Base-by-base conservation (phyloP, 106 monocot species). In the Iris macrosiphon region DNA sequence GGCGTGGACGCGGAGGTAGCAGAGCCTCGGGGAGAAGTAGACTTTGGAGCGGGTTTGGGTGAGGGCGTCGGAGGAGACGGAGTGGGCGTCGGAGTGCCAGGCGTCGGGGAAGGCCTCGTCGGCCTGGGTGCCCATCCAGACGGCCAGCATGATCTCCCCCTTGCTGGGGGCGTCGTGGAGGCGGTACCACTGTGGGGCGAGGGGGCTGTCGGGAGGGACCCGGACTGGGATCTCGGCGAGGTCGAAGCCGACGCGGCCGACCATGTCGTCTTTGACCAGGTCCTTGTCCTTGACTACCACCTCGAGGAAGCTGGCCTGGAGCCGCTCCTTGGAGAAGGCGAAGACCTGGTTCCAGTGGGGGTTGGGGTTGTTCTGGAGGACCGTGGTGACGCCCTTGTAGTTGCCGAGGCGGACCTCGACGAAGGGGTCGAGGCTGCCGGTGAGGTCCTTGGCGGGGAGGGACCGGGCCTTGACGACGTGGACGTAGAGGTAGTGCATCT, bases 111-210 rank as follows among this genome's bases (percentile, higher is more conserved):
- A 93, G 23, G 88, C 57, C 69, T 93, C 93, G 54, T 93, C 93
- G 20, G 93, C 93, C 60, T 93, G 93, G 4, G 93, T 93, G 10
- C 93, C 93, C 43, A 93, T 45, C 93, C 93, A 93, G 0, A 88
- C 78, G 0, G 83, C 76, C 1, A 93, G 69, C 93, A 93, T 94
- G 37, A 94, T 33, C 75, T 94, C 94, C 1, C 93, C 93, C 0
- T 62, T n/a, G n/a, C n/a, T n/a, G n/a, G n/a, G n/a, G n/a, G n/a
- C n/a, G n/a, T n/a, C n/a, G n/a, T n/a, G n/a, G n/a, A 71, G 45
- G 26, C 28, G 12, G 55, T 71, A 62, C 70, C 70, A 71, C 43
- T 62, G 54, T 10, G 70, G 70, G 14, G 70, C 70, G 6, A 71
- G 53, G 18, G 70, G 70, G 62, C 62, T 32, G 33, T 62, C 55